Evolutionary conservation across 768 basidiomycete genomes (phyloP).

Genomic region (Phanerodontia chrysosporium): DNA sequence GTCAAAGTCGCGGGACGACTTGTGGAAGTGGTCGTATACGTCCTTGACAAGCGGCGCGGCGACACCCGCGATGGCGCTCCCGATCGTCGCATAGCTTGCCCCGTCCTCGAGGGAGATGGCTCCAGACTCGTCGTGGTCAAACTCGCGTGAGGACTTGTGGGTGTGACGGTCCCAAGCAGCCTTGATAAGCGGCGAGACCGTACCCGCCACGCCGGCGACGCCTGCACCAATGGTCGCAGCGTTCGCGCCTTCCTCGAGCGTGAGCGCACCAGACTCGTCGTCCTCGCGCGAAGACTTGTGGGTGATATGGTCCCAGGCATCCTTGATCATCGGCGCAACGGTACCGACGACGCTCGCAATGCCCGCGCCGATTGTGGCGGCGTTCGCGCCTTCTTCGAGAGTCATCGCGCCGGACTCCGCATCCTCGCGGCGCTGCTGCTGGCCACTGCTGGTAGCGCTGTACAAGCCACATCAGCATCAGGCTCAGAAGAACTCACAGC

Average conservation of each 20-base stretch:
- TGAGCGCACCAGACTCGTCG: constrained; percentile 5
- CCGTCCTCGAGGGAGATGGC: constrained; percentile 1
- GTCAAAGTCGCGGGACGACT: neutral
- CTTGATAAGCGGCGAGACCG: neutral
- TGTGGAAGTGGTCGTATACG: neutral
- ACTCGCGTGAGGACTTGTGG: neutral
- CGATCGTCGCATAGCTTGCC: constrained; percentile 1
- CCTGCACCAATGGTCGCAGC: neutral
- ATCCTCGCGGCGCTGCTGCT: neutral
- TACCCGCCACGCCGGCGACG: neutral
- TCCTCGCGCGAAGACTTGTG: neutral
- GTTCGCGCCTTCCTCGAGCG: neutral
- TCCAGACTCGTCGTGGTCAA: neutral
- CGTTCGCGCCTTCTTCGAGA: constrained; percentile 1
- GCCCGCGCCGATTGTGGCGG: neutral
- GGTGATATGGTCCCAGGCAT: neutral
- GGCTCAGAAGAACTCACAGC: neutral
- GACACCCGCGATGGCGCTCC: neutral
- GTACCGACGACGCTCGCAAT: neutral
- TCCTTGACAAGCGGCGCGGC: neutral
- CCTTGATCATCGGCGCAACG: neutral
- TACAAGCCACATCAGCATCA: neutral
- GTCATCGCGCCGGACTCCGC: neutral
- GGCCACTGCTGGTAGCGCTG: neutral
- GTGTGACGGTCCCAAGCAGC: neutral